These are phyloP conservation scores for Magnaporthiopsis incrustans DNA, from an alignment of 2,329 filamentous ascomycete species.

Conservation along the genomic window DNA sequence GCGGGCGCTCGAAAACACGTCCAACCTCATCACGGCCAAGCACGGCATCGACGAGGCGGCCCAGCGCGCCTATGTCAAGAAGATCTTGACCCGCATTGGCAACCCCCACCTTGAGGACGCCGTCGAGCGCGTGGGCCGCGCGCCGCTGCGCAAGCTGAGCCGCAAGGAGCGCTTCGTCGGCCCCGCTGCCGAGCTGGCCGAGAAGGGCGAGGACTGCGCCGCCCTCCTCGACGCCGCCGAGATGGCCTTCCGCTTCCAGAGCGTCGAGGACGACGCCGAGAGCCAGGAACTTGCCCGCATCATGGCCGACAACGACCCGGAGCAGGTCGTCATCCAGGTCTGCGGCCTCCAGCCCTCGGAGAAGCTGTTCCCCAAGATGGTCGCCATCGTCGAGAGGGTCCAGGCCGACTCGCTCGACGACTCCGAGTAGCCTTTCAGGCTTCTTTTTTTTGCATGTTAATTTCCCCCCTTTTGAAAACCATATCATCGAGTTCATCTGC, in stretches of 20 bases:
- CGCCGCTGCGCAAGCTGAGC: conserved; percentile 85
- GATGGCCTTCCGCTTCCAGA: conserved; percentile 92
- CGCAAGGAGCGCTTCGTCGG: conserved; percentile 95
- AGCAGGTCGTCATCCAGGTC: conserved; percentile 70
- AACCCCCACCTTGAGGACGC: conserved; percentile 90
- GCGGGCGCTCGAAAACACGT: conserved; percentile 76
- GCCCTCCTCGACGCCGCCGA: conserved; percentile 77
- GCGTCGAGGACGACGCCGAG: conserved; percentile 87
- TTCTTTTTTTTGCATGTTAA: not conserved
- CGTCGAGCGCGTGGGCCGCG: conserved; percentile 91
- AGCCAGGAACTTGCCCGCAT: conserved; percentile 78
- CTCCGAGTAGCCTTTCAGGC: conserved; percentile 4
- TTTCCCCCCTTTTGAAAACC: not conserved
- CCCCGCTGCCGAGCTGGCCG: conserved; percentile 81
- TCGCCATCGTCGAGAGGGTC: conserved; percentile 74
- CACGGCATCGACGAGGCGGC: conserved; percentile 68
- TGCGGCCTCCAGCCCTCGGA: conserved; percentile 72
- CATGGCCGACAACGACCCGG: conserved; percentile 64
- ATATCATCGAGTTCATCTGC: not conserved
- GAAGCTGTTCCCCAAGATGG: conserved; percentile 67
- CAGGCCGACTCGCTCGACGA: conserved; percentile 47
- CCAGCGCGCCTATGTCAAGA: conserved; percentile 81
- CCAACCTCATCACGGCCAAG: conserved; percentile 76
- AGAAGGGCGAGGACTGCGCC: conserved; percentile 64
- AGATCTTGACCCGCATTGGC: conserved; percentile 86